Evolutionary conservation across 2,329 filamentous ascomycete genomes (phyloP).

Genomic region (Harringtonia lauricola): DNA sequence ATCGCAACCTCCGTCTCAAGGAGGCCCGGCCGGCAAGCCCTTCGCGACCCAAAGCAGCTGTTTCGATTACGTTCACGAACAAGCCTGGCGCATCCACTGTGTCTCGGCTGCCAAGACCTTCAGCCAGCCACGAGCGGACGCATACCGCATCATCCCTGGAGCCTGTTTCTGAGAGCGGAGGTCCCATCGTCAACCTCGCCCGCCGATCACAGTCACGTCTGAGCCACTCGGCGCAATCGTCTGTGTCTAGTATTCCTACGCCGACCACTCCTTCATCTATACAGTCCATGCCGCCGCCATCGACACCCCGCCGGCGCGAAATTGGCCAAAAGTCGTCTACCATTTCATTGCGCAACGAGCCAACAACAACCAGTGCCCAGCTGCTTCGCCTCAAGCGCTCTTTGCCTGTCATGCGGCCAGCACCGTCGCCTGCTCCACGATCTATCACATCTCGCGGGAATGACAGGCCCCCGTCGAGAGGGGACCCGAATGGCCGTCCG

Average conservation of each 20-base stretch:
- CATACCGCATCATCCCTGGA: conserved; percentile 68
- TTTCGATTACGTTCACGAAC: conserved; percentile 86
- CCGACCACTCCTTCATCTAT: conserved; percentile 47
- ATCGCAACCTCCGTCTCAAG: conserved; percentile 87
- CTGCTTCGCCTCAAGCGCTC: conserved; percentile 56
- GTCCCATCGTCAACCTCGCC: conserved; percentile 46
- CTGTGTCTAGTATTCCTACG: conserved; percentile 51
- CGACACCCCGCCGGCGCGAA: conserved; percentile 51
- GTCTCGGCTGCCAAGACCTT: conserved; percentile 72
- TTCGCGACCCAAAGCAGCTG: conserved; percentile 59
- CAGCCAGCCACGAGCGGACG: conserved; percentile 53
- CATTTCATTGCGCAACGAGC: conserved; percentile 43
- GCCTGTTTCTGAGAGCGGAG: conserved; percentile 83
- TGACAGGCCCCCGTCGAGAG: conserved; percentile 50
- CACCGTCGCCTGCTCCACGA: conserved; percentile 38
- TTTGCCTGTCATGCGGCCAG: conserved; percentile 44
- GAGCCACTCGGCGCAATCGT: conserved; percentile 59
- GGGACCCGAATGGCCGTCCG: conserved; percentile 35
- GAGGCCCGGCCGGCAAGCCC: conserved; percentile 58
- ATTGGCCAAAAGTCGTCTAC: conserved; percentile 43
- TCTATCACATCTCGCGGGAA: conserved; percentile 29
- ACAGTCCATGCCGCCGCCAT: conserved; percentile 37
- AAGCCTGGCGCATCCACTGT: conserved; percentile 43
- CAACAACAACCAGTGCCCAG: conserved; percentile 55
- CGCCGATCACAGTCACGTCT: conserved; percentile 57